Evolutionary conservation across 768 basidiomycete genomes (phyloP), one percentile per base, ranked within the genome.

Genomic region (Xanthoconium purpureum): DNA sequence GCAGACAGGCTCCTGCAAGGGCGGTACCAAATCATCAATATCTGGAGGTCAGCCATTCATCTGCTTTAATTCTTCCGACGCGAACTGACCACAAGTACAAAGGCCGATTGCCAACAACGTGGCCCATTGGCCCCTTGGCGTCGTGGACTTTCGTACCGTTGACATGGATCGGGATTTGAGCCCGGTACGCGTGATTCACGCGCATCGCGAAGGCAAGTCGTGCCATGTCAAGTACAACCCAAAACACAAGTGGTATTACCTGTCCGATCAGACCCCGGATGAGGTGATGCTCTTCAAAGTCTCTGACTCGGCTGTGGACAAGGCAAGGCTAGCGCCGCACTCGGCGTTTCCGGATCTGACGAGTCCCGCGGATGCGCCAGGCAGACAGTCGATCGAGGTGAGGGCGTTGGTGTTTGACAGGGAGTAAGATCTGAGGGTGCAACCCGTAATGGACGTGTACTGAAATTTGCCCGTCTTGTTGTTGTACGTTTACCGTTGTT

Each of bases 21-120:
- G 3, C 73, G 75, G 29, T 66, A 71, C 36, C 75, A 71, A 50
- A 73, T 78, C 60, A 75, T 78, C 60, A 78, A 78, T 58, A 69
- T 76, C 44, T 78, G 77, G 77, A 74, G 76, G 53, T 64, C 32
- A 20, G 54, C 7, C 8, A n/a, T 3, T 12, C 13, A 9, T 29
- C 17, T 12, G 3, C 11, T 33, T 7, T 17, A 24, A 24, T 24
- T 8, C 33, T 13, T 36, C 24, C 13, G 18, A 1, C 17, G 4
- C 29, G 15, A 3, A n/a, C 37, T 17, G n/a, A 42, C 30, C 9
- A n/a, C 32, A 18, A 14, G 2, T n/a, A 14, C n/a, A 20, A 14
- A 55, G 49, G 28, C 54, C 54, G 20, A 49, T 53, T 20, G 18
- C 47, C 3, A 36, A 53, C 13, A 36, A 9, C 14, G 50, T 53